Evolutionary conservation across 139 green algal genomes (phyloP), one percentile per base, ranked within the genome.

Genomic region (Nannochloris sp.): DNA sequence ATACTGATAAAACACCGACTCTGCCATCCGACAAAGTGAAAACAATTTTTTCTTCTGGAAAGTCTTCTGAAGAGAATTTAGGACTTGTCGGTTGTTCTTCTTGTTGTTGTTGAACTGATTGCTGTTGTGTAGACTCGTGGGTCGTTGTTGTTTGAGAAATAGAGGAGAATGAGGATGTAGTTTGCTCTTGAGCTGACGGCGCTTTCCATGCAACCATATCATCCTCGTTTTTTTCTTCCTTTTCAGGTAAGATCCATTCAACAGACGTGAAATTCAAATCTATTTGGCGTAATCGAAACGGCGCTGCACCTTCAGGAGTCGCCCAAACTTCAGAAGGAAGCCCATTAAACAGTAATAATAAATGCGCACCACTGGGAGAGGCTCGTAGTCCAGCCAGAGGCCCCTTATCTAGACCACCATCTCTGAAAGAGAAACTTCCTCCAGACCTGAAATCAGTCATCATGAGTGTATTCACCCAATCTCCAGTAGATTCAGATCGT

Each of bases 321-420:
- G 71, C 61, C 87, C 87, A 95, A 25, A 93, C 78, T 76, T 95
- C 87, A 27, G 82, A 80, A 10, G 87, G 83, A 2, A 81, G 75
- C 0, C 75, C 80, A 37, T 81, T 84, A 54, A 87, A 56, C 23
- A 84, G 51, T 33, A 95, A 38, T 19, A 95, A 75, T 29, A 93
- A 58, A 64, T 95, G 83, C 24, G 65, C 53, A 34, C 87, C 87
- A 9, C 64, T 74, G 7, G 85, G 76, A 0, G 84, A 90, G 7
- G 76, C 75, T 1, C 85, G 64, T 46, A 95, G 57, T 7, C 81
- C 83, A 19, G 84, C 35, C 65, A 93, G 73, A 1, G 72, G 78
- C 6, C 51, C 42, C 0, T 53, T 30, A 46, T 94, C 87, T 2
- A 51, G 30, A 25, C 54, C 30, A 6, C 45, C 46, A 64, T 73